Evolutionary conservation across 805 yeast species (phyloP).

Genomic region (Candida palmyrensis): DNA sequence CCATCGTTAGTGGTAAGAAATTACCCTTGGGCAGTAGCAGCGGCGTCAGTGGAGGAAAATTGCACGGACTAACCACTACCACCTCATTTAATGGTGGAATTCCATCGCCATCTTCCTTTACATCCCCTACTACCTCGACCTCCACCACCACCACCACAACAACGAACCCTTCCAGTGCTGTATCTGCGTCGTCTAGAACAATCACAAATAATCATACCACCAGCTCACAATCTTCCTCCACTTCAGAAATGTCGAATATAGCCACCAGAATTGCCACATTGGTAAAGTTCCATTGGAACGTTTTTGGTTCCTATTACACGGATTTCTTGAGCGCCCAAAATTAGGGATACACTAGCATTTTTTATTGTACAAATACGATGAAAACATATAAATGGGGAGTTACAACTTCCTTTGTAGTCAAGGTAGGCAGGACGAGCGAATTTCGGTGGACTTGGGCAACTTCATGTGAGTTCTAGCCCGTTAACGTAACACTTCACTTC

Average conservation of each 20-base stretch:
- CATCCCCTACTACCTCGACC: slow-evolving; percentile 1
- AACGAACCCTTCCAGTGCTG: slow-evolving; percentile 1
- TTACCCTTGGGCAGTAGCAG: slow-evolving; percentile 2
- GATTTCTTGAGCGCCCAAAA: slow-evolving; percentile 20
- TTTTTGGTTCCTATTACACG: slow-evolving; percentile 66
- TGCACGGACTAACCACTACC: slow-evolving; percentile 2
- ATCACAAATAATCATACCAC: no score
- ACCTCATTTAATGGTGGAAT: slow-evolving; percentile 2
- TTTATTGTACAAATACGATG: no score
- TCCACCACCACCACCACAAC: neutral
- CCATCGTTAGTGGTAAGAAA: slow-evolving; percentile 4
- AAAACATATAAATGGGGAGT: no score
- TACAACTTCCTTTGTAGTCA: no score
- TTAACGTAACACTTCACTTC: neutral
- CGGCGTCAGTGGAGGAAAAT: no score
- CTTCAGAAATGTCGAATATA: slow-evolving; percentile 49
- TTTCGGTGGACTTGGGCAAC: no score
- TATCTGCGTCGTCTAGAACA: slow-evolving; percentile 2
- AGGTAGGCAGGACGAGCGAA: no score
- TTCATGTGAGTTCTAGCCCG: neutral
- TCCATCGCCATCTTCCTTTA: no score
- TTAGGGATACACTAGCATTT: no score
- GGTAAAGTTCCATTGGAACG: slow-evolving; percentile 77
- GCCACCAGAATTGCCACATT: slow-evolving; percentile 60
- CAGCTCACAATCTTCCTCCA: no score